phyloP scores from a whole-genome alignment of 164 flowering plant species.

The Piper longum region DNA sequence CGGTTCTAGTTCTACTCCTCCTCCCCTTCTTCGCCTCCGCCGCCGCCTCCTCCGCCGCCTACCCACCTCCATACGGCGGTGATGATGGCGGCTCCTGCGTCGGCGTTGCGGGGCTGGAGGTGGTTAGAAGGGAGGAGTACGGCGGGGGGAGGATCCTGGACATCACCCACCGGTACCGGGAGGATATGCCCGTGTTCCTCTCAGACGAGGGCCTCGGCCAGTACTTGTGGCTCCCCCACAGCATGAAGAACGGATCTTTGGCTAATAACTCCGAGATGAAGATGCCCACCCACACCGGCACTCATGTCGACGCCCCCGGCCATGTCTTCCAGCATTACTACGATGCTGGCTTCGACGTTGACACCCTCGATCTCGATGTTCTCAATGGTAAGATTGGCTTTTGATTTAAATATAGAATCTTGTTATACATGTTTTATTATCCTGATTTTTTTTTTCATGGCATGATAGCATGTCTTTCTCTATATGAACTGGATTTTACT shows the following conservation, averaged over 20 bases:
- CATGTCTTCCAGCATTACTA: conserved; percentile 67
- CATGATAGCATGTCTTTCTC: no score
- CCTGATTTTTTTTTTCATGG: not conserved
- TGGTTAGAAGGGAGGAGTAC: conserved; percentile 37
- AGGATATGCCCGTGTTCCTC: conserved; percentile 43
- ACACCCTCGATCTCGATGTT: conserved; percentile 65
- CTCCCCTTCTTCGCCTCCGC: not conserved
- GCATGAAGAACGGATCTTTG: conserved; percentile 78
- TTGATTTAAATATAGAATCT: not conserved
- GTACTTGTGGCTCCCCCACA: conserved; percentile 44
- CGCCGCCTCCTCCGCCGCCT: not conserved
- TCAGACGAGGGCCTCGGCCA: conserved; percentile 49
- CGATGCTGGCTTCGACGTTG: conserved; percentile 85
- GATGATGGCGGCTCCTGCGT: conserved; percentile 1
- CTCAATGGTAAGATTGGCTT: conserved; percentile 41
- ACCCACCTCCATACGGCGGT: not conserved
- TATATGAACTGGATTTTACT: no score
- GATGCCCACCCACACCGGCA: conserved; percentile 69
- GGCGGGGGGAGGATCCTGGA: conserved; percentile 59
- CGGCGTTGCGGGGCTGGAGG: not conserved
- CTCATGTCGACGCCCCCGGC: conserved; percentile 89
- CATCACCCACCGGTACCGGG: conserved; percentile 42
- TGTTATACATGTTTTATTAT: not conserved
- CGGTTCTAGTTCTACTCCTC: not conserved
- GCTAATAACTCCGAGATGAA: conserved; percentile 68